Evolutionary conservation across 768 basidiomycete genomes (phyloP).

Genomic region (Suillus tomentosus): DNA sequence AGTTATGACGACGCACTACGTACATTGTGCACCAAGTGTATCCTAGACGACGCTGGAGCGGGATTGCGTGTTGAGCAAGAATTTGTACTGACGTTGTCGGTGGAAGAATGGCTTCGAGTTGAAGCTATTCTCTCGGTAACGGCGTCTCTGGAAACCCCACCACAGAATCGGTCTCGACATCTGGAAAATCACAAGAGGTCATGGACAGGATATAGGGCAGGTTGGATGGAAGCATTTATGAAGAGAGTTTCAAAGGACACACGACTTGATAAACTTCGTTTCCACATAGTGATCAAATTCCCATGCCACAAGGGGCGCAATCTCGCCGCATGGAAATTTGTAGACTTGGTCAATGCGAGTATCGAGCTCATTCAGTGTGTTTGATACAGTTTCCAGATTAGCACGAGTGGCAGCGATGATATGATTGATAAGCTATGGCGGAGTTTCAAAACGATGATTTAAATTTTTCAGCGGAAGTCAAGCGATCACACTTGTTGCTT

Average conservation of each 20-base stretch:
- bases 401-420: too few species aligned
- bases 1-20: too few species aligned
- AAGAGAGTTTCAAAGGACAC: background rate
- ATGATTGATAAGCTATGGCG: background rate
- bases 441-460: background rate
- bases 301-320: background rate
- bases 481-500: background rate
- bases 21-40: too few species aligned
- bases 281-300: background rate
- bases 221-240: background rate
- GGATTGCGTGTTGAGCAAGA: too few species aligned
- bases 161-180: background rate
- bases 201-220: background rate
- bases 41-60: too few species aligned
- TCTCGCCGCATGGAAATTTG: background rate
- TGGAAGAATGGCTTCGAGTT: background rate
- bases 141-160: background rate
- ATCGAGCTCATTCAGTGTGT: background rate
- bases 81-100: too few species aligned
- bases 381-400: too few species aligned
- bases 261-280: background rate
- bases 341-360: background rate
- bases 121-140: background rate
- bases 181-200: background rate
- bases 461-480: background rate